A percentile compares a stretch with the other conserved stretches of the same genome.
These are phyloP conservation scores for Plantago elongata DNA, from an alignment of 257 asterid genomes.

Conservation along the genomic window DNA sequence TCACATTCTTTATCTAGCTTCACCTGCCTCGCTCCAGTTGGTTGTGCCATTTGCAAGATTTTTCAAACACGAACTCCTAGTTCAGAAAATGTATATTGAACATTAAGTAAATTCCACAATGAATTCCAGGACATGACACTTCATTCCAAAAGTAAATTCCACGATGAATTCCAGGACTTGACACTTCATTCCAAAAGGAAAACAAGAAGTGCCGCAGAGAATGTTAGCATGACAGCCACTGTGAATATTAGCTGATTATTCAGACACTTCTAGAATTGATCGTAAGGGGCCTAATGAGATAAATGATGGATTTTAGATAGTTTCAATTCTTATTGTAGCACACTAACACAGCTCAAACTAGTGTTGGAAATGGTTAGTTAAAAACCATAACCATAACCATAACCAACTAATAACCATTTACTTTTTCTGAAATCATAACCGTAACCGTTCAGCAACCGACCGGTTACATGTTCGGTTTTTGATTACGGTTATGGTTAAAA, in stretches of 20 bases:
- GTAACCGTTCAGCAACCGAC: too few relatives aligned
- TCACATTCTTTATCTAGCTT: constrained; percentile 90
- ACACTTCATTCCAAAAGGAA: background rate
- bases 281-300: too few relatives aligned
- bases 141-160: background rate
- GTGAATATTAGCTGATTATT: background rate
- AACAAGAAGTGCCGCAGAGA: background rate
- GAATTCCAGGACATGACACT: background rate
- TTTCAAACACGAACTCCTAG: background rate
- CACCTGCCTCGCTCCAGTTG: constrained; percentile 62
- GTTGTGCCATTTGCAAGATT: constrained; percentile 19
- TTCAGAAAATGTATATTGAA: background rate
- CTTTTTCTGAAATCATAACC: too few relatives aligned
- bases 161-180: background rate
- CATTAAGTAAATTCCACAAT: background rate
- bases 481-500: too few relatives aligned
- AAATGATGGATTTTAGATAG: background rate
- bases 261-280: background rate
- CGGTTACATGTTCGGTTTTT: too few relatives aligned
- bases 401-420: too few relatives aligned
- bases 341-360: too few relatives aligned
- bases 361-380: too few relatives aligned
- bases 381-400: too few relatives aligned
- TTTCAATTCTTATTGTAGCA: background rate
- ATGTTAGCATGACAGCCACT: background rate